Base-by-base conservation (phyloP, 1,139 yeast genomes). In the Kluyveromyces sp. region DNA sequence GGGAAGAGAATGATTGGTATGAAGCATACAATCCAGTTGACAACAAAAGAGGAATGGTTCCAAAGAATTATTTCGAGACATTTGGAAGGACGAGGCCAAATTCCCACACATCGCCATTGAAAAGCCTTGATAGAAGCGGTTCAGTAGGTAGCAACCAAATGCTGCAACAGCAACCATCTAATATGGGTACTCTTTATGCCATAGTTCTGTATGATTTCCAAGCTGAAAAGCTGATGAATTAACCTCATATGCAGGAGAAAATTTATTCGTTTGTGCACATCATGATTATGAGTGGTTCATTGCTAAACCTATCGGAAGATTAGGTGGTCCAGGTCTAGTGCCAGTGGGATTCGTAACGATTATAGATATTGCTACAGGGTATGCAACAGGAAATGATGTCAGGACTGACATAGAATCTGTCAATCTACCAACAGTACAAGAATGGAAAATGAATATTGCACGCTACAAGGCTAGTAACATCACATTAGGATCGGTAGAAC, bases 261-360 rank as follows among this genome's bases (percentile, higher is more conserved):
- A 87, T 57, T 77, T 92, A 55, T 86, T 89, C 37, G 80, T 92
- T 21, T 92, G 96, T 66, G 98, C 98, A 2, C 97, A 90, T 66
- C 95, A 92, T 60, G 92, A 88, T 50, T 87, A 75, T 56, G 98
- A 92, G 67, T 92, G 98, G 98, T 90, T 89, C 60, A 94, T 92
- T 49, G 97, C 97, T 10, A 92, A 92, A 64, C 97, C 97, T 5
- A 86, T 92, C 45, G 95, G 94, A 52, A 73, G 97, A 45, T 72
- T 92, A 43, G 98, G 98, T 15, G 98, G 97, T 0, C 97, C 97
- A 0, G 98, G 98, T 1, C 73, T 92, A 48, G 95, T 92, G 8
- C 98, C 98, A 0, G 94, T 87, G 3, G 79, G 88, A 29, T 92
- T 86, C 61, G 95, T 92, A 32, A 86, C 87, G 60, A 78, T 92